Base-by-base conservation (phyloP, 1,284 basidiomycete genomes). In the Salmacisia buchloeana region DNA sequence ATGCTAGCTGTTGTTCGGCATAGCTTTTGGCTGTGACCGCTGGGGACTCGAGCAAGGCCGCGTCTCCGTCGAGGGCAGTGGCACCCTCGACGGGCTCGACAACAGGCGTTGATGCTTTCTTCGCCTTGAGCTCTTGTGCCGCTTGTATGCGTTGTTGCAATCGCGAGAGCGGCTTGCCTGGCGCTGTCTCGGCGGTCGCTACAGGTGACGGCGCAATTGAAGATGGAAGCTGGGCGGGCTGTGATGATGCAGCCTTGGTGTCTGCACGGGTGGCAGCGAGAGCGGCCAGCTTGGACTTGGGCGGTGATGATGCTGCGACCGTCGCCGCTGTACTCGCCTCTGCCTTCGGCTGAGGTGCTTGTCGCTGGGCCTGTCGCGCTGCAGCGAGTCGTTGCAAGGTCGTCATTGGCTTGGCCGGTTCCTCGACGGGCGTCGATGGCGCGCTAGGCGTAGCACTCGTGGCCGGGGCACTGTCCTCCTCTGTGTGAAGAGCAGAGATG, bases 221-320 rank as follows among this genome's bases (percentile, higher is more conserved):
- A 5, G 5, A 21, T 18, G 15, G 39, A 21, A 15, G 23, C 18
- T 43, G 6, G 39, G 15, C 18, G 39, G 15, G 5, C 4, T 58
- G 34, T 64, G 80, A 15, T 70, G 66, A 41, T 69, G 74, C 21
- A 86, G 82, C 67, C 83, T 86, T 71, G 84, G 84, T 39, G 87
- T 81, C 9, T 85, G 85, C 66, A 87, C 86, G 68, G 46, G 21
- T 45, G 61, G 86, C 85, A 1, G 86, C 86, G 6, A 89, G 82
- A 63, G 86, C 82, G 2, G 88, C 88, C 2, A 90, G 82, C 75
- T 90, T 90, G 13, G 88, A 89, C 61, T 85, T 82, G 6, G 81
- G 83, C 56, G 81, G 82, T 62, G 76, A 63, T 63, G 69, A 83
- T 84, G 73, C 82, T 80, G 63, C 83, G 83, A 60, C 68, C 13